Percentiles rank a stretch among this genome's conserved stretches.
Evolutionary conservation across 2,329 filamentous ascomycete species (phyloP).

Genomic region (Magnaporthiopsis incrustans): DNA sequence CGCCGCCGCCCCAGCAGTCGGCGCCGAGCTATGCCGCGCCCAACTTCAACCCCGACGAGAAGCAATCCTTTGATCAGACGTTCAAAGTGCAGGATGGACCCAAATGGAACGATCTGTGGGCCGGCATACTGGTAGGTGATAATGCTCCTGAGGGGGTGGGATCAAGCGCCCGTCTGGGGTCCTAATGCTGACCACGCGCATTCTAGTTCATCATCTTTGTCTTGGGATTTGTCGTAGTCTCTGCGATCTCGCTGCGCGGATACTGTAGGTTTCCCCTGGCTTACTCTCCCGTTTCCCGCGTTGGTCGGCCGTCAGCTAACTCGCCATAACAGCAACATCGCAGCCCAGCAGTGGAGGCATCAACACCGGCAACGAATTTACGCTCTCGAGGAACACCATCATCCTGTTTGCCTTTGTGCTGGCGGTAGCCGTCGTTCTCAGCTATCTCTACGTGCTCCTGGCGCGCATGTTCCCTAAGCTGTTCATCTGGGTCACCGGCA

Average conservation of each 20-base stretch:
- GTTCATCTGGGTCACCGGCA: slow-evolving; percentile 88
- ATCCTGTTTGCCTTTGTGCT: slow-evolving; percentile 78
- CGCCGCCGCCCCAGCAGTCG: slow-evolving; percentile 2
- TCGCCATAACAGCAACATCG: slow-evolving; percentile 36
- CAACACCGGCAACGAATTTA: slow-evolving; percentile 61
- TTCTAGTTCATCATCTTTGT: slow-evolving; percentile 18
- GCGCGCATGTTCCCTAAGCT: slow-evolving; percentile 76
- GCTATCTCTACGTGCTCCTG: slow-evolving; percentile 66
- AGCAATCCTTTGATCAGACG: slow-evolving; percentile 63
- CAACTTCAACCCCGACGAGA: slow-evolving; percentile 30
- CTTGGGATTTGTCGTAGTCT: slow-evolving; percentile 14
- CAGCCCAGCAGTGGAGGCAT: slow-evolving; percentile 63
- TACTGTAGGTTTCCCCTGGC: slow-evolving; percentile 11
- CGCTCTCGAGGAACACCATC: slow-evolving; percentile 74
- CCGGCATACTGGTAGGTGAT: slow-evolving; percentile 61
- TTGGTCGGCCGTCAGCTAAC: slow-evolving; percentile 7
- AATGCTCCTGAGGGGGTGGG: neutral
- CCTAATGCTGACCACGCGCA: neutral
- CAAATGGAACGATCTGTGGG: slow-evolving; percentile 91
- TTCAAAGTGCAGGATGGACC: slow-evolving; percentile 69
- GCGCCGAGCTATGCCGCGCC: slow-evolving; percentile 1
- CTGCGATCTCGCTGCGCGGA: slow-evolving; percentile 13
- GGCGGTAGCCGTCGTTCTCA: slow-evolving; percentile 64
- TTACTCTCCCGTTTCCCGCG: neutral
- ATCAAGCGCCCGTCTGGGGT: neutral